Base-by-base conservation (phyloP, 345 rosid genomes). In the Rhodamnia rubescens region DNA sequence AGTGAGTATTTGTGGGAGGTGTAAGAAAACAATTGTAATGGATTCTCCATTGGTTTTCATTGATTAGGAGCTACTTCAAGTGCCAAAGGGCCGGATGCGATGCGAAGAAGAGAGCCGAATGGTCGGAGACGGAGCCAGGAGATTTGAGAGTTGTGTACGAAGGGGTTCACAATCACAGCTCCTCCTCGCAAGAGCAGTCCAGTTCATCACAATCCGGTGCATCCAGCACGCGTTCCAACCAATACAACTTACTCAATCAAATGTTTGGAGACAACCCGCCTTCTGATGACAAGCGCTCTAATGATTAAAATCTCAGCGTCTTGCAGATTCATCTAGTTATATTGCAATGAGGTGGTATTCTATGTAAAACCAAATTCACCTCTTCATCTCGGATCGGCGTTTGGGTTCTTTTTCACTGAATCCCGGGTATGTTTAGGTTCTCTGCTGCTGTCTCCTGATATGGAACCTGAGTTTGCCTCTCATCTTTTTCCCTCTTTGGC, bases 101-200 rank as follows among this genome's bases (percentile, higher is more conserved):
- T 4, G 93, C 88, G 1, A 90, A 88, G 90, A 91, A 91, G 86
- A 44, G 57, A 85, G 93, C 82, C 0, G 93, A 91, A 53, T 90
- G 92, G 92, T 54, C 88, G 18, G n/a, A 22, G 26, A 44, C 50
- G 0, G 87, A 90, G 11, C 86, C 89, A 7, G 58, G 61, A 16
- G 52, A 89, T 29, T 2, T 91, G 2, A 83, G 89, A 24, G 85
- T 91, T 22, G 83, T 78, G 52, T 91, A 90, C 6, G 87, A 89
- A 18, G 90, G 92, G 22, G 83, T 15, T 5, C 93, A 91, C 89
- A 75, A 22, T 42, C 92, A 88, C 36, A 75, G 61, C 74, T 84
- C 82, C 1, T 24, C 84, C 11, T 8, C 56, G 18, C 32, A 47
- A 24, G 86, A 84, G 21, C 80, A 13, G 24, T 40, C 88, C 7